phyloP scores from a whole-genome alignment of 169 alveolate species.

The Eimeria sp. region DNA sequence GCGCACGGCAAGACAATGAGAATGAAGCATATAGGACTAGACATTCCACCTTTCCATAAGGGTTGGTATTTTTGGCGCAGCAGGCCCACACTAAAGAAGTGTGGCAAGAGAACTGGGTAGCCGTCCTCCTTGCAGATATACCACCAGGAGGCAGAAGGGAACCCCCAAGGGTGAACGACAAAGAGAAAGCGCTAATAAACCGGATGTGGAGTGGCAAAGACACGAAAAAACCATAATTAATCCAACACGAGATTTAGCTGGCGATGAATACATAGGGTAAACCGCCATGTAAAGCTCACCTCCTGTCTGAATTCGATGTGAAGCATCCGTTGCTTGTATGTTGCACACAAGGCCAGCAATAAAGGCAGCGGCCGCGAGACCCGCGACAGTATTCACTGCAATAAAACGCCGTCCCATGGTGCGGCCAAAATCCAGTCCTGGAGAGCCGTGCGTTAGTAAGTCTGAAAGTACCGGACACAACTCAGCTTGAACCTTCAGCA shows the following conservation, averaged over 20 bases:
- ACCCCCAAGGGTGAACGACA: background rate
- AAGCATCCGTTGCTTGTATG: background rate
- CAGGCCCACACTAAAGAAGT: background rate
- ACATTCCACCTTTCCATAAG: too few species aligned
- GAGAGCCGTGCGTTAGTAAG: conserved; percentile 58
- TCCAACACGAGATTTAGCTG: background rate
- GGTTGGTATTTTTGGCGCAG: background rate
- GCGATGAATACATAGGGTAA: background rate
- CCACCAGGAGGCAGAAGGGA: background rate
- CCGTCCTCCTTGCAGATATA: background rate
- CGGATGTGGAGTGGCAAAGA: background rate
- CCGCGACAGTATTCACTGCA: background rate
- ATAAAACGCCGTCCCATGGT: conserved; percentile 48
- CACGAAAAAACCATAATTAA: background rate
- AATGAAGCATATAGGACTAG: too few species aligned
- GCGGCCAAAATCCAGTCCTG: conserved; percentile 7
- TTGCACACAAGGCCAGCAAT: conserved; percentile 28
- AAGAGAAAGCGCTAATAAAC: too few species aligned
- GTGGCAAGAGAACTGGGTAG: background rate
- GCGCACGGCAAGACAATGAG: background rate
- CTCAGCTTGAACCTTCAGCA: background rate
- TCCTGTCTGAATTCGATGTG: conserved; percentile 11
- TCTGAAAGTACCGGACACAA: background rate
- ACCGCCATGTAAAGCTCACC: background rate
- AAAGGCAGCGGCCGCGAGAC: conserved; percentile 17